phyloP scores from a whole-genome alignment of 164 flowering plant genomes.

The Aristolochia contorta region DNA sequence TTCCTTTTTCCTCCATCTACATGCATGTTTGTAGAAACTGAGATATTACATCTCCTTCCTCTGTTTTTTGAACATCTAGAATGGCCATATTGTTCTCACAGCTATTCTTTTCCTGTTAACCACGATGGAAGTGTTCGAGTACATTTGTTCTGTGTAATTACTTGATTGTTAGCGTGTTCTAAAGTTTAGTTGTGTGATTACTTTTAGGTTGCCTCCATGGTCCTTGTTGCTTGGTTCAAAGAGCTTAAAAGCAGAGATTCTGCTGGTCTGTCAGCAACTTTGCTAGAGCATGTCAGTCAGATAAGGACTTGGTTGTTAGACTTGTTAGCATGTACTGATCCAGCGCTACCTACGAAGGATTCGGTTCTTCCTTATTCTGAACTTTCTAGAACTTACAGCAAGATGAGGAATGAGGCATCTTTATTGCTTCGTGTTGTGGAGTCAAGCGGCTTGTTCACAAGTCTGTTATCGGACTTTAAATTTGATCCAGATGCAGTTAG shows the following conservation, averaged over 20 bases:
- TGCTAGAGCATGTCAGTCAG: slow-evolving; percentile 23
- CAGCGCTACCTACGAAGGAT: slow-evolving; percentile 82
- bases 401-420: slow-evolving; percentile 85
- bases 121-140: too few species aligned
- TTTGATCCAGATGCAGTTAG: slow-evolving; percentile 48
- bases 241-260: slow-evolving; percentile 39
- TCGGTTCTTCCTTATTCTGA: slow-evolving; percentile 78
- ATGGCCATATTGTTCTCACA: too few species aligned
- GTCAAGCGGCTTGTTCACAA: slow-evolving; percentile 33
- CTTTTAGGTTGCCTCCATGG: slow-evolving; percentile 76
- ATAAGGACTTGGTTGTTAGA: slow-evolving; percentile 66
- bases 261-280: slow-evolving; percentile 13
- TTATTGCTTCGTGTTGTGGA: slow-evolving; percentile 44
- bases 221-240: slow-evolving; percentile 85
- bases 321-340: slow-evolving; percentile 69
- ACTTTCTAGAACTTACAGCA: slow-evolving; percentile 87
- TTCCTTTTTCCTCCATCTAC: too few species aligned
- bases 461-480: slow-evolving; percentile 23
- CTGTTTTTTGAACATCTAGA: neutral
- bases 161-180: too few species aligned
- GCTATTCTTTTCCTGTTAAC: too few species aligned
- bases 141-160: too few species aligned
- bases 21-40: slow-evolving; percentile 1
- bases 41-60: neutral
- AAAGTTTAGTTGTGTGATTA: too few species aligned